Base-by-base conservation (phyloP, 1,139 yeast species). In the Hyphopichia buzzinii region DNA sequence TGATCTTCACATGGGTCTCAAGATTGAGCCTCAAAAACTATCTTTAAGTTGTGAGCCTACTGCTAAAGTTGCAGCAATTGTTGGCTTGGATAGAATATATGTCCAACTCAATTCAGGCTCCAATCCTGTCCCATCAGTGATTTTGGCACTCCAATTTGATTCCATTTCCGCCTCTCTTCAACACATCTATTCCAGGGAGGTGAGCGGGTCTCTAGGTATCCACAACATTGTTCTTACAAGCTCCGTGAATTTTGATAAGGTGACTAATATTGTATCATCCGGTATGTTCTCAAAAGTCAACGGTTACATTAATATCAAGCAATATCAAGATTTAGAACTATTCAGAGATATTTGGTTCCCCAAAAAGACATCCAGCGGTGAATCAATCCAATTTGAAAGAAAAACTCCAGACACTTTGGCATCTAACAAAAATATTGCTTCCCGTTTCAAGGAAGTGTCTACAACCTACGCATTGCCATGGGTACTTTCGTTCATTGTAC, bases 21-120 rank as follows among this genome's bases (percentile, higher is more conserved):
- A 77, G 34, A 74, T 90, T 34, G 88, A 82, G 21, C 76, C 80
- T 26, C 97, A 92, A 54, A 77, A 75, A 35, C 57, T 92, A 22
- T 76, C 85, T 3, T 66, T 92, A 36, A 84, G 95, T 47, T 92
- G 97, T 68, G 92, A 86, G 44, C 97, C 98, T 0, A 81, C 83
- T 11, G 97, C 97, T 0, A 87, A 86, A 53, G 95, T 92, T 1
- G 90, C 89, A 25, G 95, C 97, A 0, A 76, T 85, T 22, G 83
- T 88, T 17, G 84, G 87, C 2, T 55, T 84, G 27, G 84, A 81
- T 23, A 81, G 83, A 0, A 76, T 86, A 22, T 73, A 68, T 29
- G 52, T 85, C 26, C 79, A 79, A 37, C 47, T 84, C 11, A 77
- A 77, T 36, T 74, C 90, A 0, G 76, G 77, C 22, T 68, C 68